Percentiles rank a stretch among this genome's conserved stretches.
Conservation (phyloP, 371 early-diverging fungal species). For the Mortierella sp. region DNA sequence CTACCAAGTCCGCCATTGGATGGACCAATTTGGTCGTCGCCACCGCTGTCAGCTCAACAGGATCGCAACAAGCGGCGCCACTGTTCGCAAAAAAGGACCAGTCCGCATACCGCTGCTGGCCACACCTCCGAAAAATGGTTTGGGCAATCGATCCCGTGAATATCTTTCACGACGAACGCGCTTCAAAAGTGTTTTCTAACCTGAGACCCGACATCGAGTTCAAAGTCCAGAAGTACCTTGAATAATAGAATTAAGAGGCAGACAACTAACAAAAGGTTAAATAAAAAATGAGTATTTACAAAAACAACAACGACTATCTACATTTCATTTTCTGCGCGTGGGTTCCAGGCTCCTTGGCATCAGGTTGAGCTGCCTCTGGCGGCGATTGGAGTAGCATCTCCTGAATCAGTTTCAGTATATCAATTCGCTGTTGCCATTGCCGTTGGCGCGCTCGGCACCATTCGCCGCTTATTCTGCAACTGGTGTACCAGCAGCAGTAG, state of each 20-base stretch:
- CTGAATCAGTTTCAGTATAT: background rate
- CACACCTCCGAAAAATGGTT: background rate
- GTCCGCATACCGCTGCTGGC: constrained; percentile 15
- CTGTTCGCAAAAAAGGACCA: background rate
- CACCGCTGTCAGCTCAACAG: no score
- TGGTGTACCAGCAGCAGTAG: background rate
- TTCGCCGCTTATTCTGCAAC: background rate
- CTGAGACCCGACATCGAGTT: constrained; percentile 19
- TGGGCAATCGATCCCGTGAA: background rate
- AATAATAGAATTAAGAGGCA: background rate
- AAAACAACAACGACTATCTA: background rate
- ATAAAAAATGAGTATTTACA: background rate
- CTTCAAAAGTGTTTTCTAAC: background rate
- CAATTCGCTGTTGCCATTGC: background rate
- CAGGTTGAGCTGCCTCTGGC: background rate
- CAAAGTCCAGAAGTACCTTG: constrained; percentile 1
- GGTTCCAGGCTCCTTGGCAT: background rate
- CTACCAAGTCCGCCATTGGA: background rate
- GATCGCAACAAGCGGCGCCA: background rate
- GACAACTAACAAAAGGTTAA: no score
- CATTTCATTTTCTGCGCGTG: background rate
- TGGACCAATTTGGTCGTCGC: background rate
- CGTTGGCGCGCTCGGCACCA: background rate
- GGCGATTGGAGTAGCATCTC: background rate
- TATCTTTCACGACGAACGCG: background rate